phyloP scores from a whole-genome alignment of 352 stramenopile genomes.

The Albugo candida region DNA sequence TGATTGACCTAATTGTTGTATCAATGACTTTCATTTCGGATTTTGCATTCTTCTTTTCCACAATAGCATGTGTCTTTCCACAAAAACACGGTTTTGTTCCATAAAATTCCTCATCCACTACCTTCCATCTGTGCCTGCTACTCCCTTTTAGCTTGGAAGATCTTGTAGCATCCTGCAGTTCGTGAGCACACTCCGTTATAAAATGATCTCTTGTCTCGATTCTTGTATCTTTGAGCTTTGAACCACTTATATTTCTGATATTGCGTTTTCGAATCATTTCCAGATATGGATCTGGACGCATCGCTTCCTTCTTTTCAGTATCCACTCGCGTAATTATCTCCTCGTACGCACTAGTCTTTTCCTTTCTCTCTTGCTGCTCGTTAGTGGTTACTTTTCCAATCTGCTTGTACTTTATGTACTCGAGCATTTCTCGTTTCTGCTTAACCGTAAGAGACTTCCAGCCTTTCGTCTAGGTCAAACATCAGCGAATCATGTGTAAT shows the following conservation, averaged over 20 bases:
- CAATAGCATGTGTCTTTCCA: slow-evolving; percentile 23
- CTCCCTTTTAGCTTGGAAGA: slow-evolving; percentile 7
- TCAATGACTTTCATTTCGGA: slow-evolving; percentile 30
- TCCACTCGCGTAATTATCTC: slow-evolving; percentile 5
- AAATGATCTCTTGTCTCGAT: slow-evolving; percentile 23
- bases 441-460: slow-evolving; percentile 58
- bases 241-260: slow-evolving; percentile 10
- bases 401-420: slow-evolving; percentile 60
- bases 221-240: not conserved
- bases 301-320: slow-evolving; percentile 9
- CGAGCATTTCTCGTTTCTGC: slow-evolving; percentile 62
- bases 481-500: too few species aligned
- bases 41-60: slow-evolving; percentile 17
- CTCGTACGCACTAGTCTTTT: not conserved
- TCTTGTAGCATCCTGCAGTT: not conserved
- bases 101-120: slow-evolving; percentile 56
- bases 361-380: slow-evolving; percentile 1
- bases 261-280: slow-evolving; percentile 60
- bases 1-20: slow-evolving; percentile 20
- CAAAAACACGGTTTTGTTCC: slow-evolving; percentile 29
- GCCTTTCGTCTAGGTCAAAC: slow-evolving; percentile 24
- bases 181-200: not conserved
- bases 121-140: slow-evolving; percentile 36
- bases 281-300: slow-evolving; percentile 31
- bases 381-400: slow-evolving; percentile 9